Conservation (phyloP, 169 alveolate species). For the Eimeria brunetti region DNA sequence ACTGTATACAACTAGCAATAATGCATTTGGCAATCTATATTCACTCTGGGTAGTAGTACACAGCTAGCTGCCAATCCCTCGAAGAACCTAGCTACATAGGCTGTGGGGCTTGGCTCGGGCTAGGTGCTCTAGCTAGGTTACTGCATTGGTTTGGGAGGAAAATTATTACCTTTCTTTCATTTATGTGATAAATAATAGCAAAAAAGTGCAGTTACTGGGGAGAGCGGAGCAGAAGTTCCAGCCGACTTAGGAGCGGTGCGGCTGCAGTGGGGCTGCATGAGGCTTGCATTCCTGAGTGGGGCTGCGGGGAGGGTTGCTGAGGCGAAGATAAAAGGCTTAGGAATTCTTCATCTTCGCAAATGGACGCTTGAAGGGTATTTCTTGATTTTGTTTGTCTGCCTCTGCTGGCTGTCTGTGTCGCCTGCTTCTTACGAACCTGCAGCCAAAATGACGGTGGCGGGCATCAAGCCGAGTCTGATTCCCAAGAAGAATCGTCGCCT, state of each 20-base stretch:
- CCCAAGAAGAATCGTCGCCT: slow-evolving; percentile 76
- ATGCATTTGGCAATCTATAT: too few relatives aligned
- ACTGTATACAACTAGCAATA: too few relatives aligned
- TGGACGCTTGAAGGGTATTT: slow-evolving; percentile 66
- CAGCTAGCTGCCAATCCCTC: too few relatives aligned
- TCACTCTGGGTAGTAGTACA: too few relatives aligned
- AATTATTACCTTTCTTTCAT: too few relatives aligned
- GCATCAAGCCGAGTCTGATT: slow-evolving; percentile 76
- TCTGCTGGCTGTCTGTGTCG: slow-evolving; percentile 16
- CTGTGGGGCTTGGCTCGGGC: too few relatives aligned
- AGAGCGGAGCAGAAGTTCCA: background rate
- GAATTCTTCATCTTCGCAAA: background rate
- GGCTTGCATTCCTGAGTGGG: background rate
- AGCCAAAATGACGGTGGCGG: slow-evolving; percentile 77
- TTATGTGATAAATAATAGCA: background rate
- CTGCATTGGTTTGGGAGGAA: too few relatives aligned
- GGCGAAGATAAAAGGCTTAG: background rate
- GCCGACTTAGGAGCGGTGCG: background rate
- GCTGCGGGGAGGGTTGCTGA: background rate
- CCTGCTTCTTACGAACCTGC: background rate
- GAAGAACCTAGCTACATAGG: too few relatives aligned
- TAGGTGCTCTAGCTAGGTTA: too few relatives aligned
- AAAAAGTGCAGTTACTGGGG: background rate
- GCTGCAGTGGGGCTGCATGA: slow-evolving; percentile 36
- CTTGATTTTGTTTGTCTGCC: slow-evolving; percentile 17